Evolutionary conservation across 306 rosid species (phyloP).

Genomic region (Psophocarpus tetragonolobus): DNA sequence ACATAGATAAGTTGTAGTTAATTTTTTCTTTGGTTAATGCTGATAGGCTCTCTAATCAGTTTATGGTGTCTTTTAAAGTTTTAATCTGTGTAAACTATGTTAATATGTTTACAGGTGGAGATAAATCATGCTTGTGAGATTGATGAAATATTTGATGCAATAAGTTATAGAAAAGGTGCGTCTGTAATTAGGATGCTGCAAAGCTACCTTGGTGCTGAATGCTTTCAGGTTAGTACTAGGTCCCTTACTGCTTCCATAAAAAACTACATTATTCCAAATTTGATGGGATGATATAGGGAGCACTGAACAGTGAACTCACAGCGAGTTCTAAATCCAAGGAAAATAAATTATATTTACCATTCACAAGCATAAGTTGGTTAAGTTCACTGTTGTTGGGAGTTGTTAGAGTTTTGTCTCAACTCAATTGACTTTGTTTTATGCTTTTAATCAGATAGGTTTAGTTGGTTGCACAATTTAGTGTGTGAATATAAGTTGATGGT

Average conservation of each 20-base stretch:
- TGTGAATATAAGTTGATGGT: background rate
- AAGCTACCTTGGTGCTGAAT: conserved; percentile 89
- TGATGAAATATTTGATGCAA: conserved; percentile 92
- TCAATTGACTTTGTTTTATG: background rate
- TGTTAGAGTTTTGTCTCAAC: conserved; percentile 3
- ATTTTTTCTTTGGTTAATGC: background rate
- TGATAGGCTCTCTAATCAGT: background rate
- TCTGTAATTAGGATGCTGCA: conserved; percentile 94
- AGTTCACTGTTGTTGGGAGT: conserved; percentile 1
- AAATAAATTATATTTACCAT: background rate
- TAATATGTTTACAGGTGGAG: conserved; percentile 71
- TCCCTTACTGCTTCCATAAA: conserved; percentile 9
- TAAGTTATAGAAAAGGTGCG: conserved; percentile 92
- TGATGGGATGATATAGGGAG: conserved; percentile 19
- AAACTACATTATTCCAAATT: conserved; percentile 9
- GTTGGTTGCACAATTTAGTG: background rate
- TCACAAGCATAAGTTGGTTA: background rate
- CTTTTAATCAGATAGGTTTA: background rate
- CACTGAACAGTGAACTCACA: too few relatives aligned
- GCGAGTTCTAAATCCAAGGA: conserved; percentile 16
- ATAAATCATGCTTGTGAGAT: conserved; percentile 86
- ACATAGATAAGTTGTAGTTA: background rate
- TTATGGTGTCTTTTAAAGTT: background rate
- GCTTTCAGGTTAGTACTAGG: conserved; percentile 77
- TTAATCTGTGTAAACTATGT: conserved; percentile 24